Percentiles rank a stretch among this genome's conserved stretches.
These are phyloP conservation scores for Pseudisothecium myosuroides DNA, from an alignment of 225 moss, liverwort and hornwort species.

Conservation along the genomic window DNA sequence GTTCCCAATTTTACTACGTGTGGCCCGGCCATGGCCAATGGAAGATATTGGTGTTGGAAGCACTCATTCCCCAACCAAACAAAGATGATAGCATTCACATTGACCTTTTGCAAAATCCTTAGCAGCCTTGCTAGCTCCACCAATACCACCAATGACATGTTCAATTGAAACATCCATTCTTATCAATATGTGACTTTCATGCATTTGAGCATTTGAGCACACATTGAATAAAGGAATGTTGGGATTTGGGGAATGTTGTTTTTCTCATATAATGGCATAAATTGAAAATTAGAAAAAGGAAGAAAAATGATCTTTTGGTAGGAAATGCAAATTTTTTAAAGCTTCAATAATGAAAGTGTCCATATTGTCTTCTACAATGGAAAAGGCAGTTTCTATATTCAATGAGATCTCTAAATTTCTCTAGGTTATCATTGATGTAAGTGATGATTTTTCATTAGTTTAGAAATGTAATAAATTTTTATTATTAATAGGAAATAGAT, in stretches of 20 bases:
- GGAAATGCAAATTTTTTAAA: background rate
- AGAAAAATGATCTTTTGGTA: background rate
- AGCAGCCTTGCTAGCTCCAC: fast-evolving
- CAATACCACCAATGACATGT: fast-evolving
- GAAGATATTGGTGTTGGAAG: slow-evolving; percentile 14
- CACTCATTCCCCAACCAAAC: slow-evolving; percentile 3
- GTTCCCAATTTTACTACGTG: background rate
- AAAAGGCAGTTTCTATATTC: background rate
- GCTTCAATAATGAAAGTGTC: background rate
- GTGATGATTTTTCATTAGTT: background rate
- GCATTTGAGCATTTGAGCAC: background rate
- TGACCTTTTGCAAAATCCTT: background rate
- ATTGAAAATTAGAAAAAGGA: background rate
- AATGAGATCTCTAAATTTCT: background rate
- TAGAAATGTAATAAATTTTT: background rate
- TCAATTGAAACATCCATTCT: background rate
- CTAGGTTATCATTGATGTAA: background rate
- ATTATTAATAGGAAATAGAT: background rate
- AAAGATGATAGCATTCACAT: slow-evolving; percentile 4
- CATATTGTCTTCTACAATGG: background rate
- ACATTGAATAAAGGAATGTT: background rate
- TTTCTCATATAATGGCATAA: no score
- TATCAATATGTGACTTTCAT: background rate
- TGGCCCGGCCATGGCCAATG: background rate
- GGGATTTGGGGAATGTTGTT: background rate